Base-by-base conservation (phyloP, 305 asterid genomes). In the Plantago lanceolata region DNA sequence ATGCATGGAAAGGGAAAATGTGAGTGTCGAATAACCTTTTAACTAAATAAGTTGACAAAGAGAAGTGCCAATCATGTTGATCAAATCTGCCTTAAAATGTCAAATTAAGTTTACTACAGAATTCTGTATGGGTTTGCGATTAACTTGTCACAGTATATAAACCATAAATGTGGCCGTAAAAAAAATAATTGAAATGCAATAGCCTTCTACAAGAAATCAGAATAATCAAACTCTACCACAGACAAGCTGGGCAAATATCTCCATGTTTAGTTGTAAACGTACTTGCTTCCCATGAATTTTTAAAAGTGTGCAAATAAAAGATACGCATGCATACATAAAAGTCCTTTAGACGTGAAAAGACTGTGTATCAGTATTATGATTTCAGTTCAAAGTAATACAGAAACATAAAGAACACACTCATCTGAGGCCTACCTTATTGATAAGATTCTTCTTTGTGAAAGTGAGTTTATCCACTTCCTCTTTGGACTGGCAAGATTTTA, bases 401-500 rank as follows among this genome's bases (percentile, higher is more conserved):
- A 16, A 61, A 61, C 55, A 47, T 48, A 61, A 9, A 47, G 66
- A 47, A 0, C 16, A 35, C 1, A 26, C 33, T 61, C 45, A 28
- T 16, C 15, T 48, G 43, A 31, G 21, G 62, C 67, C 21, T 73
- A 87, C 97, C 96, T 86, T 87, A 75, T 81, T 93, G 40, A 93
- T 85, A 67, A 93, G 87, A 81, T 78, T 74, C 78, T 90, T 90
- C 82, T 87, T 84, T 6, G 84, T 68, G 68, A 87, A 81, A 80
- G 90, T 90, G 16, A 93, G 84, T 44, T 92, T 80, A 13, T 87
- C 94, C 69, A 80, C 88, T 71, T 93, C 97, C 76, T 88, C 99
- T 74, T 80, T 79, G 73, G 93, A 90, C 75, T 85, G 84, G 72
- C 93, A 82, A 59, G 86, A 77, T 69, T 82, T 86, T 53, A 73